Base-by-base conservation (phyloP, 23 red algal genomes). In the Agarophyton chilense region DNA sequence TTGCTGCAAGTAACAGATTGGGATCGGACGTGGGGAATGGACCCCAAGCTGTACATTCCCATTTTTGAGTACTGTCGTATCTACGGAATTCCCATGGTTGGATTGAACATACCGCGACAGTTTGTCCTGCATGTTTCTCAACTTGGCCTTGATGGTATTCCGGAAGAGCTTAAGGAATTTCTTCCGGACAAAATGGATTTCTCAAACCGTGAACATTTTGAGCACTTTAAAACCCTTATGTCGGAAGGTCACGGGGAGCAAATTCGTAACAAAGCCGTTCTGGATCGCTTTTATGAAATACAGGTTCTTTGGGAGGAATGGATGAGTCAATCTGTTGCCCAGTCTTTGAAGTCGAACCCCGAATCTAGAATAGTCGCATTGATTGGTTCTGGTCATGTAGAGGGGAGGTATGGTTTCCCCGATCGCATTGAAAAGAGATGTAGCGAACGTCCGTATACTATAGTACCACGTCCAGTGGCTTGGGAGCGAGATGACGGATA, bases 241-340 rank as follows among this genome's bases (percentile, higher is more conserved):
- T 6, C 11, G 14, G 51, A 80, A 32, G 50, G 51, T 21, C 77
- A 80, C 19, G 85, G 71, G 1, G 44, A 52, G 4, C 52, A 73
- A 35, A 36, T 66, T 21, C 34, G 18, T 4, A 38, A 56, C 41
- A 26, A 46, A 14, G 44, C 38, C 7, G 52, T 74, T 50, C 47
- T 97, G 46, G 70, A 79, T 24, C 67, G 77, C 13, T 94, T 91
- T 44, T 98, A 98, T 56, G 78, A 98, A 79, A 64, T 83, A 35
- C 81, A 94, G 35, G 81, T 87, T 10, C 32, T 98, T 4, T 98
- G 95, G 95, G 95, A 98, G 49, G 95, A 98, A 52, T 94, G 89
- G 90, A 98, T 98, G 95, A 89, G 83, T 28, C 86, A 98, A 32
- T 87, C 85, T 45, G 90, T 90, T 2, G 72, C 88, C 1, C 32